Base-by-base conservation (phyloP, 1,284 basidiomycete species). In the Rhodotorula sp. region DNA sequence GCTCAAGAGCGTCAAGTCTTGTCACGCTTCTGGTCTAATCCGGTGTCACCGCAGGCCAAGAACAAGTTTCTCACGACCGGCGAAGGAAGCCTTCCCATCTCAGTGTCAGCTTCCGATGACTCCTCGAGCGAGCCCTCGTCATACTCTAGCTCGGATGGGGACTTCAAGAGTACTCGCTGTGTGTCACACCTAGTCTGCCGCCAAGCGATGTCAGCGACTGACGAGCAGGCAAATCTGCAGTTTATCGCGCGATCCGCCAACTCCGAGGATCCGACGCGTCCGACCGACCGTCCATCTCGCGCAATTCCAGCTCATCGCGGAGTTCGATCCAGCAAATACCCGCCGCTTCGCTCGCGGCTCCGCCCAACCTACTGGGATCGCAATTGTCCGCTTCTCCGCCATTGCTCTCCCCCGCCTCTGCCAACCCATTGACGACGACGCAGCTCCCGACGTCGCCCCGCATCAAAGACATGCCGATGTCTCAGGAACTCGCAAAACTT, bases 401-500 rank as follows among this genome's bases (percentile, higher is more conserved):
- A 29, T 4, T 66, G 4, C 46, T 63, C 6, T 37, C 69, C 6
- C 18, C 29, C n/a, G 53, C 33, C 6, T 22, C 60, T 10, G 37
- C 62, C 55, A 46, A 0, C 20, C 64, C 37, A 49, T 33, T 4
- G 67, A 42, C 58, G 44, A 42, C 66, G 49, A 64, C 67, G 10
- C 62, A 62, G 18, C 53, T 17, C 2, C 14, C 53, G 15, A 15
- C 53, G 18, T 24, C 49, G 22, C 14, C 53, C 6, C 53, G 53
- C 10, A 14, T 29, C 26, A 74, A 75, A 49, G 71, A 74, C 61
- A 68, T 72, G 26, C 63, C 73, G 45, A 92, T 95, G 87, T 91
- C 93, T 1, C 79, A 86, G 24, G 84, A 84, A 4, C 85, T 99
- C 1, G 86, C 88, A 1, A 85, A 86, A 1, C 85, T 98, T 22